Base-by-base conservation (phyloP, 352 stramenopile species). In the Phytophthora meadii region DNA sequence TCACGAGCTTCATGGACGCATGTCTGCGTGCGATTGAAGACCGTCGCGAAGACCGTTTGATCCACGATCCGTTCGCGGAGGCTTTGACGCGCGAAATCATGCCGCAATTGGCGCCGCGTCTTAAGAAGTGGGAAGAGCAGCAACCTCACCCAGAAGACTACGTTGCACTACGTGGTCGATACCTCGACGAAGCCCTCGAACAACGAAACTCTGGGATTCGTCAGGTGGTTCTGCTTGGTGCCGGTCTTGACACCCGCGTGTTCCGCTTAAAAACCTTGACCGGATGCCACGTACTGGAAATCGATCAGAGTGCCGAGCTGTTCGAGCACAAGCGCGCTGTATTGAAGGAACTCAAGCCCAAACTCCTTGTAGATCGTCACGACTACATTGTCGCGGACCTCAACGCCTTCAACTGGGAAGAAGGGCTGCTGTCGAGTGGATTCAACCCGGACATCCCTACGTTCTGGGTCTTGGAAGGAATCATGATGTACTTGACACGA, bases 381-480 rank as follows among this genome's bases (percentile, higher is more conserved):
- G 46, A 83, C 52, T 74, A 58, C 59, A 55, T 89, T 41, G 70
- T 86, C 2, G 73, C 77, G 5, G 70, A 89, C 51, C 65, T 89
- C 30, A 72, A 79, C n/a, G 55, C 72, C 37, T 79, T 88, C 55
- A 71, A 72, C 32, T 89, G 78, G 78, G 53, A 76, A 41, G 65
- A 76, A 37, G 40, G 70, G 36, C 49, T 89, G 39, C 42, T 82
- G 1, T 73, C 69, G 1, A 74, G 60, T 5, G 69, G 74, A 1
- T 89, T 89, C 34, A 44, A 88, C 40, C 65, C 70, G 10, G 61
- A 78, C 24, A 22, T 75, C 36, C 78, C 74, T 6, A 89, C 81
- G 25, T 88, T 87, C 48, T 89, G 81, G 81, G 58, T 63, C 5
- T 54, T 89, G 34, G 81, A 89, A 49, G 81, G 78, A 0, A 44